Percentiles rank a stretch among this genome's conserved stretches.
These are phyloP conservation scores for Solanum sitiens DNA, from an alignment of 257 asterid genomes.

Conservation along the genomic window DNA sequence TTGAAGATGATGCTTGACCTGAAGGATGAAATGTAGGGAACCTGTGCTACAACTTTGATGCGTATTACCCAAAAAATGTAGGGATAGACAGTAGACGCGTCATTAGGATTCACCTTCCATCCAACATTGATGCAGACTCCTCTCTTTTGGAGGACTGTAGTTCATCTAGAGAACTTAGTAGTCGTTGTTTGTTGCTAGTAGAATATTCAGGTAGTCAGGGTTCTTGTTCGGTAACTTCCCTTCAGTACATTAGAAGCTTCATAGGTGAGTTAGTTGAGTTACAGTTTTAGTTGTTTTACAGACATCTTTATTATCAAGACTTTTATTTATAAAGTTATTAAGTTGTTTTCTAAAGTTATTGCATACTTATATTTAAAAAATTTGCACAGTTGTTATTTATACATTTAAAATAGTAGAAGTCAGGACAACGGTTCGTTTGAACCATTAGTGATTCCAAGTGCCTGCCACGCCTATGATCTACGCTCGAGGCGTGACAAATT, in stretches of 20 bases:
- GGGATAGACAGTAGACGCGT: neutral
- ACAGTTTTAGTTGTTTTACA: neutral
- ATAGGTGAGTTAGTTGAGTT: neutral
- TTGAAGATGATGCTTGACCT: too few species aligned
- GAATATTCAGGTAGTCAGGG: neutral
- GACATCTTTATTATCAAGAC: neutral
- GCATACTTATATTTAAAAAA: neutral
- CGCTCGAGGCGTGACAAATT: neutral
- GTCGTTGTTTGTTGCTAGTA: neutral
- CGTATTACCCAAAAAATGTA: neutral
- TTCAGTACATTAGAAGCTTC: neutral
- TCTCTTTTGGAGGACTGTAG: neutral
- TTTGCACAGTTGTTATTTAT: neutral
- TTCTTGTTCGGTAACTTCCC: neutral
- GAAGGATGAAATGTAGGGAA: neutral
- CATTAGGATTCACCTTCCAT: neutral
- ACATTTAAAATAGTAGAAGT: neutral
- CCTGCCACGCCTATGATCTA: neutral
- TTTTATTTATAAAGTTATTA: neutral
- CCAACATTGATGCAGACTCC: neutral
- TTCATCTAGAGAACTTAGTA: neutral
- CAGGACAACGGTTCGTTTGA: neutral
- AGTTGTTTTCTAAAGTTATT: neutral
- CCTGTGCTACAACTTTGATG: neutral
- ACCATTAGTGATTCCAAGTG: neutral